Evolutionary conservation across 2,329 filamentous ascomycete species (phyloP), one percentile per base, ranked within the genome.

Genomic region (Scytalidium lignicola): DNA sequence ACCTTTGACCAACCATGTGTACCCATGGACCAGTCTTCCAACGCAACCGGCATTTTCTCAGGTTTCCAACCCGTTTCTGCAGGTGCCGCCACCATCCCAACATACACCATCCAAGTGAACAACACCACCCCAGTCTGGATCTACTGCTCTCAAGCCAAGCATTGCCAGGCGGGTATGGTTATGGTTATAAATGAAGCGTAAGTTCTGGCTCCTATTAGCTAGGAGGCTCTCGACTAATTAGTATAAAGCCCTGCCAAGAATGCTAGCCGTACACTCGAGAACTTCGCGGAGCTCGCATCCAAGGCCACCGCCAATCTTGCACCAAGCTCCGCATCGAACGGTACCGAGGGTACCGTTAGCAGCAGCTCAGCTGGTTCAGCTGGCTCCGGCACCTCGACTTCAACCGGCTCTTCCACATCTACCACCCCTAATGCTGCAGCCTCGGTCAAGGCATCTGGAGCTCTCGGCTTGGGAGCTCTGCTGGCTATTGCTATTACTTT

Each of bases 111-210:
- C 61, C 76, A 75, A 65, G 71, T 93, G 66, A 84, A 83, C 62
- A 74, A 82, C 66, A 79, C 76, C 41, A 84, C 76, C 48, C 88
- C 88, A 23, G 74, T 91, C 56, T 93, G 88, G 87, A 71, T 88
- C 56, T 92, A 86, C 75, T 92, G 88, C 70, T 82, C 81, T 23
- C 84, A 90, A 67, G 82, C 65, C 42, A 79, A 75, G 62, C 88
- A 93, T 71, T 93, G 88, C 68, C 79, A 90, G 50, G 52, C 46
- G 5, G 64, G 63, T 3, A 66, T 66, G 64, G 54, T 53, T 15
- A 59, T 64, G 59, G 62, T 65, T 17, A 76, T 85, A 40, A 68
- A 75, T 28, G 70, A 76, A 51, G 73, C 83, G 55, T 80, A 82
- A 54, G 69, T 62, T 21, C 26, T 28, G 7, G 13, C 13, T 13